phyloP scores from a whole-genome alignment of 2,329 filamentous ascomycete genomes.

The Pseudofabraea citricarpa region DNA sequence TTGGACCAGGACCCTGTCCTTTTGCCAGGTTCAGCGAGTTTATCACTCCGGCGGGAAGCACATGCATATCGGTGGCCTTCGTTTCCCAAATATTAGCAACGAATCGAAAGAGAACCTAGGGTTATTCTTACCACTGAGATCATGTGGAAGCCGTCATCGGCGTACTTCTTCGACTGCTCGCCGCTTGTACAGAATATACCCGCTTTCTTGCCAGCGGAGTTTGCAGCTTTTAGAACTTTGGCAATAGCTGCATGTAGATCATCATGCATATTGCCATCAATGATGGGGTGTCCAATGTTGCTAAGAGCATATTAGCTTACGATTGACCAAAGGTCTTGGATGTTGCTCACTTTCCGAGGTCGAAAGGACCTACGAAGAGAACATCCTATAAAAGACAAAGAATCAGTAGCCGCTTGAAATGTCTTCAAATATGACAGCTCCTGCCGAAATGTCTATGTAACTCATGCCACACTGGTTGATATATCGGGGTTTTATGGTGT shows the following conservation, averaged over 20 bases:
- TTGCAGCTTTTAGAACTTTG: constrained; percentile 51
- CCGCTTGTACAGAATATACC: constrained; percentile 54
- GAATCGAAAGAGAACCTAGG: too few relatives aligned
- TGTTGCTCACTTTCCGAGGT: constrained; percentile 44
- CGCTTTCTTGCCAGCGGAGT: constrained; percentile 60
- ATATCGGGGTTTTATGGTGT: too few relatives aligned
- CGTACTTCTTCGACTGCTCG: constrained; percentile 50
- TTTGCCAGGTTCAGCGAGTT: constrained; percentile 42
- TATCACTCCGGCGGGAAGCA: constrained; percentile 41
- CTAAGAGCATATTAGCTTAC: constrained; percentile 30
- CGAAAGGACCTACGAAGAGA: constrained; percentile 62
- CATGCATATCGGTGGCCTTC: constrained; percentile 50
- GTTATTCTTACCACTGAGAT: constrained; percentile 36
- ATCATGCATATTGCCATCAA: constrained; percentile 52
- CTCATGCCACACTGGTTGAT: too few relatives aligned
- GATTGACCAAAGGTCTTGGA: not conserved
- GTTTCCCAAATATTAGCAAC: too few relatives aligned
- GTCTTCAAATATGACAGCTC: too few relatives aligned
- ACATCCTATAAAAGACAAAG: too few relatives aligned
- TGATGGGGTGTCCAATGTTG: constrained; percentile 57
- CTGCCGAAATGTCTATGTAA: too few relatives aligned
- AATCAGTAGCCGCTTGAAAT: too few relatives aligned
- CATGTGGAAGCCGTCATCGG: constrained; percentile 57
- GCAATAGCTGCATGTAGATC: constrained; percentile 56
- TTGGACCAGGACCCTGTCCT: constrained; percentile 27